Base-by-base conservation (phyloP, 139 green algal species). In the Volvox africanus region DNA sequence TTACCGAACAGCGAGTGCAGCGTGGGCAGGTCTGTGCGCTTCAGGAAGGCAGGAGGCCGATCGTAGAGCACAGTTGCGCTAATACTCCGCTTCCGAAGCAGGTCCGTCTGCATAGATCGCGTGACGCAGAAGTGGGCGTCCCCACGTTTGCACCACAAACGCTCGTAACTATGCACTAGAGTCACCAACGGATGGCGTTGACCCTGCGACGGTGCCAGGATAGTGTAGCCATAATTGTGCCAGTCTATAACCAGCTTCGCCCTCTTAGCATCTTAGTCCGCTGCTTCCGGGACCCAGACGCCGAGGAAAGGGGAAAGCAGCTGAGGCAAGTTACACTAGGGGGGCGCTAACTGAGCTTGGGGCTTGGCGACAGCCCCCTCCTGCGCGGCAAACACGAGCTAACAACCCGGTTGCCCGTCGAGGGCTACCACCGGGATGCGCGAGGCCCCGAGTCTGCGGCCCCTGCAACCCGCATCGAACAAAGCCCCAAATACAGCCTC, bases 151-250 rank as follows among this genome's bases (percentile, higher is more conserved):
- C 95, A 98, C 84, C 96, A 97, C 21, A 88, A 83, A 16, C 88
- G 88, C 92, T 99, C 97, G 55, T 97, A 95, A 32, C 36, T 79
- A 65, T 93, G 87, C 0, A 61, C 69, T 2, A 81, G 1, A 12
- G 80, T 30, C 55, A 96, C 93, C 88, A 98, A 75, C 1, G 79
- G 62, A 89, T 97, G 93, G 1, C 83, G 37, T 20, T 32, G n/a
- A 11, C 95, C 93, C 87, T 97, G 93, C 79, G 90, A 93, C 21
- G 99, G 87, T 18, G 88, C 95, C 91, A 99, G 96, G 28, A 99
- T 96, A 18, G 97, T 98, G 94, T 98, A 97, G 0, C 94, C 98
- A 81, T 98, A 97, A 91, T 99, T 99, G 94, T 99, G 98, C 98
- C 98, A 99, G 95, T 99, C 98, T 36, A 99, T 95, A 9, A 99